phyloP scores from a whole-genome alignment of 2,329 filamentous ascomycete species.

The Diaporthe vaccinii region DNA sequence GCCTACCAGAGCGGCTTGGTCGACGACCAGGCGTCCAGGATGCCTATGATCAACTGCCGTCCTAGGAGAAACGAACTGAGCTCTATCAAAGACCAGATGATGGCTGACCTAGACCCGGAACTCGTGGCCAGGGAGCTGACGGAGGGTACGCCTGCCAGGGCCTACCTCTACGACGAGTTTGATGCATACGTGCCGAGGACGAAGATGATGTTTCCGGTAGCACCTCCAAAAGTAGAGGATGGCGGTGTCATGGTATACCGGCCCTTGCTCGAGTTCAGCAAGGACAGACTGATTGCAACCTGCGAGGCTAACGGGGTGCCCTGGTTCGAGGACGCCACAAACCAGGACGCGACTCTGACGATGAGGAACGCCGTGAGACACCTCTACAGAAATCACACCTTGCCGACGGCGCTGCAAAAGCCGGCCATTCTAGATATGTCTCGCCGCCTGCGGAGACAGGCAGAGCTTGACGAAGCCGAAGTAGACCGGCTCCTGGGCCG shows the following conservation, averaged over 20 bases:
- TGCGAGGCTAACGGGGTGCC: slow-evolving; percentile 76
- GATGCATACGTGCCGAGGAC: slow-evolving; percentile 42
- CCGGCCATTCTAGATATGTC: slow-evolving; percentile 74
- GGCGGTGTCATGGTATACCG: slow-evolving; percentile 77
- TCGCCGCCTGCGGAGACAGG: slow-evolving; percentile 61
- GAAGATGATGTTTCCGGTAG: slow-evolving; percentile 36
- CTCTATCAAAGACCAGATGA: slow-evolving; percentile 46
- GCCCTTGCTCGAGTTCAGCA: slow-evolving; percentile 78
- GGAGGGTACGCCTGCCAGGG: slow-evolving; percentile 29
- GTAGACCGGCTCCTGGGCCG: slow-evolving; percentile 68
- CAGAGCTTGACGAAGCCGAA: slow-evolving; percentile 60
- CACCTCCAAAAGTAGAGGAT: slow-evolving; percentile 63
- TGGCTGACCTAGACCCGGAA: slow-evolving; percentile 45
- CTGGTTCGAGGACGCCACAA: slow-evolving; percentile 91
- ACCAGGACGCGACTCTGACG: slow-evolving; percentile 82
- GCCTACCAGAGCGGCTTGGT: slow-evolving; percentile 75
- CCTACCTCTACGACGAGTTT: slow-evolving; percentile 44
- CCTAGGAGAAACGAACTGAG: slow-evolving; percentile 44
- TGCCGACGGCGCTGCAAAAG: slow-evolving; percentile 80
- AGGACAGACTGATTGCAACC: slow-evolving; percentile 80
- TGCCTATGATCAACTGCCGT: slow-evolving; percentile 56
- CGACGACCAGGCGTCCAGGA: slow-evolving; percentile 56
- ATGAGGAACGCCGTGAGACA: slow-evolving; percentile 84
- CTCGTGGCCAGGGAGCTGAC: slow-evolving; percentile 40
- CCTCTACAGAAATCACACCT: slow-evolving; percentile 66